Percentiles rank a stretch among this genome's conserved stretches.
phyloP scores from a whole-genome alignment of 345 rosid genomes.

The Rhodamnia rubescens region DNA sequence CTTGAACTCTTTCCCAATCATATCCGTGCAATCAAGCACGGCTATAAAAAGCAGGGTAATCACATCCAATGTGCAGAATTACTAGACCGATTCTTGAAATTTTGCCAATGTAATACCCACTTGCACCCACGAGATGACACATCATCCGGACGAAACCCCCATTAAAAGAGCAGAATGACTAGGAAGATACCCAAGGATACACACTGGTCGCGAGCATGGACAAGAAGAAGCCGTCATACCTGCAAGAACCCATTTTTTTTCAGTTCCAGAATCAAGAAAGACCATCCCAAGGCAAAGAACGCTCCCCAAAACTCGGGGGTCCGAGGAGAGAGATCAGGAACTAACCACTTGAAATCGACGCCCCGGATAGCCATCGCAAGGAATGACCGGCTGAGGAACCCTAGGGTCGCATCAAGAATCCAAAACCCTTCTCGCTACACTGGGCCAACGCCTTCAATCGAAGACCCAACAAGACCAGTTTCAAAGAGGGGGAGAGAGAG shows the following conservation, averaged over 20 bases:
- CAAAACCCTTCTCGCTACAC: not conserved
- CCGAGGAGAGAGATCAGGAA: slow-evolving; percentile 1
- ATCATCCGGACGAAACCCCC: not conserved
- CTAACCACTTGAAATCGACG: slow-evolving; percentile 92
- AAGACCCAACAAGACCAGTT: not conserved
- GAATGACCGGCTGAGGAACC: not conserved
- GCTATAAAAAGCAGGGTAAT: not conserved
- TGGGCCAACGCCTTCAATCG: not conserved
- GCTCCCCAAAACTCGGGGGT: not conserved
- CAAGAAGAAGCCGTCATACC: slow-evolving; percentile 99
- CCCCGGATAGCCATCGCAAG: slow-evolving; percentile 70
- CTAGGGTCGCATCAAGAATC: slow-evolving; percentile 2
- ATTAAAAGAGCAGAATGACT: not conserved
- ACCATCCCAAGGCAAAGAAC: not conserved
- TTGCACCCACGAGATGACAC: not conserved
- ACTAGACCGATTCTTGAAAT: not conserved
- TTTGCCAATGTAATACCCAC: not conserved
- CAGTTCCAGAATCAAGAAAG: not conserved
- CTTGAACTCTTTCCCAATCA: not conserved
- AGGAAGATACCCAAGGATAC: slow-evolving; percentile 50
- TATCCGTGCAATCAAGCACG: not conserved
- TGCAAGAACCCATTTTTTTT: slow-evolving; percentile 18
- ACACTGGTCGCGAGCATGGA: slow-evolving; percentile 97
- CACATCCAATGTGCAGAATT: not conserved
- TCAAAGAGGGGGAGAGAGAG: not conserved